Base-by-base conservation (phyloP, 1,284 basidiomycete genomes). In the Leccinum huronense region DNA sequence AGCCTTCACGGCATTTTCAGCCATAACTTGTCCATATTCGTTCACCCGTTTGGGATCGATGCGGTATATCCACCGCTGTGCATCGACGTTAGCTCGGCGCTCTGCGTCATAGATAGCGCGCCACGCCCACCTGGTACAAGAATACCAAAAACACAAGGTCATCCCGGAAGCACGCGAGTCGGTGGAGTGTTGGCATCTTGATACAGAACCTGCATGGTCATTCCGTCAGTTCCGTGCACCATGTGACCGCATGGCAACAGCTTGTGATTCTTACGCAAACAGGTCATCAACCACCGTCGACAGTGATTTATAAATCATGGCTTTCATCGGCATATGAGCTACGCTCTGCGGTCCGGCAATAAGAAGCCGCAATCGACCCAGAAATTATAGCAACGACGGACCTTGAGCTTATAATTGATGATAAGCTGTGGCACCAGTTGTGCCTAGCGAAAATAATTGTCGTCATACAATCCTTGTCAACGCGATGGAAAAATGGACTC, bases 381-480 rank as follows among this genome's bases (percentile, higher is more conserved):
- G 8, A 48, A 51, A 14, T 5, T 69, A 65, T 62, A 51, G 75
- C 54, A 58, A 66, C 60, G 45, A 79, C 72, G 61, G 63, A 88
- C 89, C 90, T 96, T 96, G 67, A 97, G 84, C 77, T 97, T 97
- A 82, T 97, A 97, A 80, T 98, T 97, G 81, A 96, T 95, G 73
- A 95, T 93, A 62, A 97, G 78, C 77, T 97, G 94, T 53, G 95
- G 95, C 61, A 97, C 81, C 45, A 97, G 84, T 81, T 97, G 94
- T 51, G 89, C 91, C 90, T 93, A 75, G 51, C 59, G 63, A 57
- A 64, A 64, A 63, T 65, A 57, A 67, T 66, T 59, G 65, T 62
- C 60, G 63, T 76, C 62, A 72, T 60, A 57, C 62, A 60, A 57
- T 45, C 64, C 38, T 27, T 62, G 60, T 42, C 57, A 61, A 48